Base-by-base conservation (phyloP, 1,284 basidiomycete genomes). In the Albatrellus sp. region DNA sequence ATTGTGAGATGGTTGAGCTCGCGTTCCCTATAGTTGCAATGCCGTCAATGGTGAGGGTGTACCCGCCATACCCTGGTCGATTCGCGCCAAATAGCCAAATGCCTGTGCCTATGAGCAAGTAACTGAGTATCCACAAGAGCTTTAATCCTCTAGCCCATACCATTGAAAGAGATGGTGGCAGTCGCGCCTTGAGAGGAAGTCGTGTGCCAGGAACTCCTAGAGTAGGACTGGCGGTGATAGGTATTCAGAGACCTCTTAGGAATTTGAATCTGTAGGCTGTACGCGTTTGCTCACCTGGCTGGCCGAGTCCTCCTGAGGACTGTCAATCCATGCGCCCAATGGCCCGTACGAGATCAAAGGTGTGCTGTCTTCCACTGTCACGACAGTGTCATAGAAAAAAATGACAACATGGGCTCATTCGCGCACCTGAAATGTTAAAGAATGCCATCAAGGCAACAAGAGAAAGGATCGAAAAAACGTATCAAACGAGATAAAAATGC, bases 21-120 rank as follows among this genome's bases (percentile, higher is more conserved):
- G 69, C 67, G 47, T 55, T 62, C 8, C 66, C 64, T n/a, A 54
- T 41, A 13, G 68, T 51, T 6, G 56, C 55, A n/a, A 60, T 46
- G 9, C 69, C 68, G 51, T 77, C 75, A 6, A 77, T 59, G 9
- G 62, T 48, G 20, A 77, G 49, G 24, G 59, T 59, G 55, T 68
- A 77, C 17, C 58, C 53, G 40, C 75, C 75, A 52, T 76, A 76
- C 45, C 62, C 59, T 17, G 70, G 62, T 47, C 64, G 55, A 33
- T 57, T 60, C 12, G 67, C 69, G 30, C 74, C 75, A 51, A 66
- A 71, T 42, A 77, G 53, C 54, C 67, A 67, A 42, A 75, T 63
- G 3, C 72, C 75, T 47, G 73, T 77, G 16, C 75, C 50, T 52
- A 6, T 19, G 29, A 12, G 14, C 36, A 11, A 24, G 28, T 45